Base-by-base conservation (phyloP, 2,329 filamentous ascomycete species). In the Rutstroemia sydowiana region DNA sequence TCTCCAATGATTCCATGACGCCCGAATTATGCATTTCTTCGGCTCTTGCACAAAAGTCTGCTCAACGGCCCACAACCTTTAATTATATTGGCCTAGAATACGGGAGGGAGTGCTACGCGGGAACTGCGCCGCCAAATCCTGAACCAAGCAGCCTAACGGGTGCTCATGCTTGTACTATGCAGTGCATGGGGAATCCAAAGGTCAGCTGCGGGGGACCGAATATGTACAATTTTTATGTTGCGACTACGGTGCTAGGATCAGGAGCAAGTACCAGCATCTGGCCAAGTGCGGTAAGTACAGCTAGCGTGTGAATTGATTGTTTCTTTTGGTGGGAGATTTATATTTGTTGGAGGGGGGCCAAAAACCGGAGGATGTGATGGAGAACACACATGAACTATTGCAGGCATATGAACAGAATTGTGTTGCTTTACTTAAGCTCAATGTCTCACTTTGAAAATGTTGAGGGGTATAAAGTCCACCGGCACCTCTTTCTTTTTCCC, bases 141-240 rank as follows among this genome's bases (percentile, higher is more conserved):
- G 41, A 45, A 49, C 36, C 42, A 42, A 46, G 14, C 28, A 59
- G 10, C 55, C 41, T 43, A 26, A 36, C 28, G 18, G 59, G 46
- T 28, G 42, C 44, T 1, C 60, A 57, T 14, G 56, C 55, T 10
- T 61, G 57, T 50, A 55, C 49, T 26, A 52, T 43, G 43, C 7
- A 31, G 39, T 57, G 52, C 20, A 44, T 51, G 18, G 48, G 36
- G 9, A 53, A 63, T 55, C 39, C 23, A 2, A 57, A 52, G 9
- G 58, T 62, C 36, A 66, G 52, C 23, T 70, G 68, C 48, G 67
- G 68, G 26, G 68, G 60, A 0, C 47, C 60, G 1, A 64, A 63
- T 45, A 64, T 65, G 65, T 66, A 69, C 54, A 66, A 69, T 57
- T 45, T 69, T 20, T 69, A 68, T 53, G 65, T 57, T 14, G 54